These are phyloP conservation scores for Penicillium ochrochloron DNA, from an alignment of 495 filamentous ascomycete genomes.

Conservation along the genomic window DNA sequence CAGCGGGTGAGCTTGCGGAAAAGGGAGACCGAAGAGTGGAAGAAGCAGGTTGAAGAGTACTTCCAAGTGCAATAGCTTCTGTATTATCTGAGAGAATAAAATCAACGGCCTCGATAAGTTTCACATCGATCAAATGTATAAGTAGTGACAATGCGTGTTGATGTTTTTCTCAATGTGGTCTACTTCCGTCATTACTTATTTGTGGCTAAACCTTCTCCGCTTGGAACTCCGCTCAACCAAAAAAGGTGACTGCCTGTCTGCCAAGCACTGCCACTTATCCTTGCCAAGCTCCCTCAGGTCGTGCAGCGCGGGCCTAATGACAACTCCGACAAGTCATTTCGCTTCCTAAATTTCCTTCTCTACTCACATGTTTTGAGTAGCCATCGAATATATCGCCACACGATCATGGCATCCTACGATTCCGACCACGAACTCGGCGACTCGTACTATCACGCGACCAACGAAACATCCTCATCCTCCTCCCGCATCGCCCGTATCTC, in stretches of 20 bases:
- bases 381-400: not conserved
- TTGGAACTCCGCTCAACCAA: too few species aligned
- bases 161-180: too few species aligned
- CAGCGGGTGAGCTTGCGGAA: constrained; percentile 65
- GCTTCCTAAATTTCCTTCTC: not conserved
- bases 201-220: too few species aligned
- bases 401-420: constrained; percentile 23
- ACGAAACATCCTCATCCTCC: constrained; percentile 11
- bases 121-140: not conserved
- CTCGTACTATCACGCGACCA: constrained; percentile 24
- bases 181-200: too few species aligned
- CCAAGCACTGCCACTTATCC: too few species aligned
- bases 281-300: not conserved
- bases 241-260: too few species aligned
- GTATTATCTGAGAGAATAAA: not conserved
- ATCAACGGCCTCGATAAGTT: not conserved
- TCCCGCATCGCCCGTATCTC: constrained; percentile 25
- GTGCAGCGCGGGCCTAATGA: not conserved
- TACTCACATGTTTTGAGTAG: not conserved
- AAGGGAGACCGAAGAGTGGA: constrained; percentile 47
- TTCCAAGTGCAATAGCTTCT: constrained; percentile 8
- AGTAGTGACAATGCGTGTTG: not conserved
- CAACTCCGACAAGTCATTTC: not conserved
- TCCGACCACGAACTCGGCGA: constrained; percentile 27
- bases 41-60: constrained; percentile 51